Conservation (phyloP, 768 basidiomycete species). For the Phaffia australis region DNA sequence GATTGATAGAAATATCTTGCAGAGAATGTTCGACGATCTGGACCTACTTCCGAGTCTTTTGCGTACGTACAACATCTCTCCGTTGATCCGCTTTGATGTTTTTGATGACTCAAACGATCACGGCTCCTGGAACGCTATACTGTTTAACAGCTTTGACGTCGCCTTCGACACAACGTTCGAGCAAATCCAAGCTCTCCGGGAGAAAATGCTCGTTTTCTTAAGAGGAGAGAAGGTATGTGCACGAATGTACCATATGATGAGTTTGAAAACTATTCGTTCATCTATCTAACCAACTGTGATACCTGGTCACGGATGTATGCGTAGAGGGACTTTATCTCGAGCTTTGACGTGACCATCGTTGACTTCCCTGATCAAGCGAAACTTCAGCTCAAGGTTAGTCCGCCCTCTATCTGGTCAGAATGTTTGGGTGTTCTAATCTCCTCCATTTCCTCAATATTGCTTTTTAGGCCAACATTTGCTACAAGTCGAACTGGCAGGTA, state of each 20-base stretch:
- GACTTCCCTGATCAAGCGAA: conserved; percentile 57
- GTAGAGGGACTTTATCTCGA: conserved; percentile 60
- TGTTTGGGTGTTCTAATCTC: not conserved
- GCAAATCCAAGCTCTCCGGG: conserved; percentile 62
- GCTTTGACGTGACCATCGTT: conserved; percentile 53
- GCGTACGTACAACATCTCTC: conserved; percentile 28
- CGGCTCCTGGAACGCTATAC: not conserved
- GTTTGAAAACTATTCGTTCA: not conserved
- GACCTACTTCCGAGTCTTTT: conserved; percentile 68
- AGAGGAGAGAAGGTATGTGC: conserved; percentile 42
- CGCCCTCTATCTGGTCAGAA: conserved; percentile 52
- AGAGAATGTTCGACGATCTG: conserved; percentile 38
- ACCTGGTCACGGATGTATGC: too few species aligned
- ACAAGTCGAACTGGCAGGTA: conserved; percentile 73
- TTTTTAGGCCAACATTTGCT: conserved; percentile 9
- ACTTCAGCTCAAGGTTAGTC: conserved; percentile 59
- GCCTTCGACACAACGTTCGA: conserved; percentile 67
- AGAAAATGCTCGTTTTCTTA: conserved; percentile 69
- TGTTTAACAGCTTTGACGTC: conserved; percentile 51
- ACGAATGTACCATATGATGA: not conserved
- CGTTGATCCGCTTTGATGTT: not conserved
- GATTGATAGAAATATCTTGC: too few species aligned
- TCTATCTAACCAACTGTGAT: not conserved
- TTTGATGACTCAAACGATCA: not conserved
- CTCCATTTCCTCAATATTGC: too few species aligned